Evolutionary conservation across 805 yeast species (phyloP).

Genomic region (Helenozyma baotianmanensis): DNA sequence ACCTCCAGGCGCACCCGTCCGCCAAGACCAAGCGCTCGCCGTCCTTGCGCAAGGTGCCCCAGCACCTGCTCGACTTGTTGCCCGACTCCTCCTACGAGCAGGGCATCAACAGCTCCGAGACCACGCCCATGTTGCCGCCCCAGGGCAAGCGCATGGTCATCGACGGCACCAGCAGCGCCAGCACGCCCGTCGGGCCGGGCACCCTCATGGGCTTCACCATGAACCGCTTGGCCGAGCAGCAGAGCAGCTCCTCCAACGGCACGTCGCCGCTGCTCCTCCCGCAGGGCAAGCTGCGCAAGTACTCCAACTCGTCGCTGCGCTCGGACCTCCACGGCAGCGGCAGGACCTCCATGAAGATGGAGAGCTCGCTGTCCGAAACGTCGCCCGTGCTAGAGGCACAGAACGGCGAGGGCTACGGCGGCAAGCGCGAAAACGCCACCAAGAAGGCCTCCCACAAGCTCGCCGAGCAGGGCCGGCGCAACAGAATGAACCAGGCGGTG

Average conservation of each 20-base stretch:
- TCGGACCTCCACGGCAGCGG: not conserved
- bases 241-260: conserved; percentile 4
- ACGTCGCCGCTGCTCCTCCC: not conserved
- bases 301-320: not conserved
- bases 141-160: conserved; percentile 27
- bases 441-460: conserved; percentile 78
- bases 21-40: conserved; percentile 34
- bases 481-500: conserved; percentile 85
- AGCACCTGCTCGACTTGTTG: conserved; percentile 10
- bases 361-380: conserved; percentile 15
- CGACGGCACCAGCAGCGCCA: conserved; percentile 10
- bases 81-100: conserved; percentile 23
- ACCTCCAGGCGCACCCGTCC: conserved; percentile 23
- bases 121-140: conserved; percentile 37
- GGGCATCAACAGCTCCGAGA: conserved; percentile 5
- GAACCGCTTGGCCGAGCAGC: conserved; percentile 40
- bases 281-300: too few species aligned
- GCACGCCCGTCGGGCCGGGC: conserved; percentile 21
- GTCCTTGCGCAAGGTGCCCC: conserved; percentile 15
- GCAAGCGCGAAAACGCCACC: conserved; percentile 33
- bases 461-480: conserved; percentile 95
- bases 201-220: conserved; percentile 43
- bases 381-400: conserved; percentile 15
- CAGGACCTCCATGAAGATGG: not conserved
- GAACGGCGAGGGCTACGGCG: conserved; percentile 1